Evolutionary conservation across 164 flowering plant genomes (phyloP).

Genomic region (Litsea cubeba): DNA sequence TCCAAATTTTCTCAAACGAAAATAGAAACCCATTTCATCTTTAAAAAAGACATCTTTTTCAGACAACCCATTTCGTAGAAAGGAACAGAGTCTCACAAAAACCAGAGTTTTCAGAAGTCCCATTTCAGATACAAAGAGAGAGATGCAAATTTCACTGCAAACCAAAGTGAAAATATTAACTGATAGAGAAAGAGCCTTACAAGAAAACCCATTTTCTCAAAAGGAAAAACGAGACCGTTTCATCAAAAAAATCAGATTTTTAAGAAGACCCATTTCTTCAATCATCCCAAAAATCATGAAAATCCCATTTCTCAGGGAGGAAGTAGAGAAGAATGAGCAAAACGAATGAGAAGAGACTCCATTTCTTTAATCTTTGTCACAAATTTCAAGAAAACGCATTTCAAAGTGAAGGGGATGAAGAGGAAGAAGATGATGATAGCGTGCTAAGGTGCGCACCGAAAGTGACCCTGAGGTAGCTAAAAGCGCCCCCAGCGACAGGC

Average conservation of each 20-base stretch:
- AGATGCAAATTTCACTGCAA: background rate
- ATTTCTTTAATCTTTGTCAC: background rate
- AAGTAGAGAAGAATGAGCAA: background rate
- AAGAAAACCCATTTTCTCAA: background rate
- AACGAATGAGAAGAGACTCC: background rate
- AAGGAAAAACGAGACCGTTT: no score
- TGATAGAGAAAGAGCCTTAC: background rate
- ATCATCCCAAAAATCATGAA: no score
- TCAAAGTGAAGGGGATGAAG: no score
- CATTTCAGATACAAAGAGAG: background rate
- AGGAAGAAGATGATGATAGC: background rate
- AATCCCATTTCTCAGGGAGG: background rate
- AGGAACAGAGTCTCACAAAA: background rate
- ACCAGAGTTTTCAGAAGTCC: background rate
- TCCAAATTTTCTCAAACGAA: no score
- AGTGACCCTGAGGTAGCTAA: slow-evolving; percentile 78
- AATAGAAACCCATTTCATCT: background rate
- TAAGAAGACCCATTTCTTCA: background rate
- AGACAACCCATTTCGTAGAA: background rate
- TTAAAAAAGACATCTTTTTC: background rate
- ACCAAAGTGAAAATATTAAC: background rate
- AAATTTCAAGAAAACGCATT: background rate
- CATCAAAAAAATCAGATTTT: no score
- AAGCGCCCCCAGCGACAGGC: slow-evolving; percentile 98
- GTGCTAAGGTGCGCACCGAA: slow-evolving; percentile 48